Evolutionary conservation across 2,329 filamentous ascomycete species (phyloP).

Genomic region (Diaporthe citrichinensis): DNA sequence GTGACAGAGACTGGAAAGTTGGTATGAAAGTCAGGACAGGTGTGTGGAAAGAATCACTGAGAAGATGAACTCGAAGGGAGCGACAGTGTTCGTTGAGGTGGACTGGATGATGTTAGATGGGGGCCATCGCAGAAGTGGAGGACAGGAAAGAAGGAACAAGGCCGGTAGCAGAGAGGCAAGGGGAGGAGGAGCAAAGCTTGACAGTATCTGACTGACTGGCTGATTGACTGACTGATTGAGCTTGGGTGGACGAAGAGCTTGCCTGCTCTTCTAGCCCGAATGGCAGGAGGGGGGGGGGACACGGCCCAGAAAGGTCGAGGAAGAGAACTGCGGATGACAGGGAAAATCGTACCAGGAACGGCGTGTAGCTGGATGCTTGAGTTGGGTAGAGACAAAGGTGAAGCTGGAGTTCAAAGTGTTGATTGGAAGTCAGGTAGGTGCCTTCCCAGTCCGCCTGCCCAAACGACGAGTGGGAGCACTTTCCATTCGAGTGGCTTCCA

Average conservation of each 20-base stretch:
- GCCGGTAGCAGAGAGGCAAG: background rate
- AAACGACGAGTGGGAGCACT: background rate
- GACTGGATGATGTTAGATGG: background rate
- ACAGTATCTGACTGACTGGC: background rate
- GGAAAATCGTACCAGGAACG: background rate
- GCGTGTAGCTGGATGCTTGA: background rate
- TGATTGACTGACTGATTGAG: constrained; percentile 20
- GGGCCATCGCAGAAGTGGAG: background rate
- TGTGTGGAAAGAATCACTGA: constrained; percentile 4
- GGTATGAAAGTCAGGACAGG: background rate
- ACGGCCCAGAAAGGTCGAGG: background rate
- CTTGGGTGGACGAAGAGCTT: constrained; percentile 11
- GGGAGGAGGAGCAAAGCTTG: too few relatives aligned
- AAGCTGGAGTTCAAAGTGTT: background rate
- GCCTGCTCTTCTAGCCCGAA: background rate
- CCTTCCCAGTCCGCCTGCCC: background rate
- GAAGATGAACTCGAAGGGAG: background rate
- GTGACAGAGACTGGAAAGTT: background rate
- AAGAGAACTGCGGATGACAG: background rate
- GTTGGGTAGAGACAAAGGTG: background rate
- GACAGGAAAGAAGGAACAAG: background rate
- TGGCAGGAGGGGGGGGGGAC: background rate
- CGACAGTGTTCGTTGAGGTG: background rate
- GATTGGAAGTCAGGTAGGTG: background rate
- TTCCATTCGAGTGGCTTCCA: background rate